These are phyloP conservation scores for Aspergillus sparsus DNA, from an alignment of 495 filamentous ascomycete species.

Conservation along the genomic window DNA sequence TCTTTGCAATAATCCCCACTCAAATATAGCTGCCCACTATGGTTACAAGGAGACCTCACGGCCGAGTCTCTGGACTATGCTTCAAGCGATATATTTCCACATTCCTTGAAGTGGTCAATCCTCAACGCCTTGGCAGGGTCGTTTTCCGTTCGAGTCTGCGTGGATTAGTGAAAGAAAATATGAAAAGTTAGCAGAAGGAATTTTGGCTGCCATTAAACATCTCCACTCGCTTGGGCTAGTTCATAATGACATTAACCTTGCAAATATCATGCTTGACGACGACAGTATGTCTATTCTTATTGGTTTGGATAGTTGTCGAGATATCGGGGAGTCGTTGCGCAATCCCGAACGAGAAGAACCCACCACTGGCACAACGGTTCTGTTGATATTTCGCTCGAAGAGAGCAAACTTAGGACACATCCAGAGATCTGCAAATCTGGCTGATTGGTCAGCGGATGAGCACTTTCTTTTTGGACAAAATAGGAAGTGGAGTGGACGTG, in stretches of 20 bases:
- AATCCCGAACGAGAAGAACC: slow-evolving; percentile 27
- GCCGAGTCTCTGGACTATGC: slow-evolving; percentile 40
- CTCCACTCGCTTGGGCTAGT: slow-evolving; percentile 38
- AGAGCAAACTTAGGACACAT: slow-evolving; percentile 27
- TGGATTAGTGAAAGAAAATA: slow-evolving; percentile 21
- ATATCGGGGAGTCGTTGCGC: slow-evolving; percentile 27
- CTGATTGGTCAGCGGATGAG: slow-evolving; percentile 15
- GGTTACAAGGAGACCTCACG: slow-evolving; percentile 30
- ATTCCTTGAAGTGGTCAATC: slow-evolving; percentile 33
- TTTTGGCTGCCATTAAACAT: slow-evolving; percentile 40
- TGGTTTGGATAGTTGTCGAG: slow-evolving; percentile 42
- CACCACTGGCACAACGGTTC: slow-evolving; percentile 26
- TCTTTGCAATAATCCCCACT: slow-evolving; percentile 39
- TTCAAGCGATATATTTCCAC: slow-evolving; percentile 41
- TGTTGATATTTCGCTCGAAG: slow-evolving; percentile 24
- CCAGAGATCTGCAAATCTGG: slow-evolving; percentile 22
- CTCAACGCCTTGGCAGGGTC: slow-evolving; percentile 19
- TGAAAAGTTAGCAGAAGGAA: slow-evolving; percentile 22
- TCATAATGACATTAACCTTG: slow-evolving; percentile 44
- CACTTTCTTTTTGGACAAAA: slow-evolving; percentile 13
- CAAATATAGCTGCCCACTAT: slow-evolving; percentile 41
- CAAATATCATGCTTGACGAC: slow-evolving; percentile 42
- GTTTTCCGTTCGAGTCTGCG: slow-evolving; percentile 25
- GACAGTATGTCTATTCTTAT: slow-evolving; percentile 38
- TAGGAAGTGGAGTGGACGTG: no score